Evolutionary conservation across 2,329 filamentous ascomycete genomes (phyloP), one percentile per base, ranked within the genome.

Genomic region (Berkeleyomyces rouxiae): DNA sequence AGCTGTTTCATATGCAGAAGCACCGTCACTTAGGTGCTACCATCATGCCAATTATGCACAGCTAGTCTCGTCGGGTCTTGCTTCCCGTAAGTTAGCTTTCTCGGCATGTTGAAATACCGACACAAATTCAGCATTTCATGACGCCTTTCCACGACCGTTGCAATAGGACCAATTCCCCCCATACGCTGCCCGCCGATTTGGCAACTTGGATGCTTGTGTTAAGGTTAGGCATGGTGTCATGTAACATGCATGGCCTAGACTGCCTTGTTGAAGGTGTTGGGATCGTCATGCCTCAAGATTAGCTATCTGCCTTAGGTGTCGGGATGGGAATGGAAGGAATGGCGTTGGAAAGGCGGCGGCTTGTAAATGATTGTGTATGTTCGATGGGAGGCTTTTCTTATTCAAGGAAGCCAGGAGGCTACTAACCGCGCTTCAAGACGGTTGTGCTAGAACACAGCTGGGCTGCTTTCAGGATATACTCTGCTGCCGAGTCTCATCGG

Each of bases 331-430:
- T 55, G 51, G 10, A 7, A 11, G 33, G 51, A 13, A 55, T 36
- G 7, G 3, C 49, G 36, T n/a, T 13, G 36, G 33, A 39, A 7
- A 37, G 16, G 37, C 33, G 7, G 51, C 51, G 16, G 36, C 36
- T 55, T 31, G 51, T 55, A 55, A 55, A 55, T 55, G 51, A 55
- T 55, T 55, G 36, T 55, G 39, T 55, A 55, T 10, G 39, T 55
- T 55, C 11, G 43, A 46, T 23, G 23, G 23, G 23, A 23, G 23
- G 23, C 23, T 23, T 23, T 23, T 23, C 23, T 23, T 23, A 23
- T 23, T 23, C 23, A 23, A 23, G 23, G 2, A 23, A 1, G 23
- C 23, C 23, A 23, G 23, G 23, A 23, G 23, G 23, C 23, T 23
- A 23, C 23, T 23, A 23, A 23, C 23, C 23, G 23, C 23, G 23